These are phyloP conservation scores for Metschnikowia lochheadii DNA, from an alignment of 805 yeast species.

Conservation along the genomic window DNA sequence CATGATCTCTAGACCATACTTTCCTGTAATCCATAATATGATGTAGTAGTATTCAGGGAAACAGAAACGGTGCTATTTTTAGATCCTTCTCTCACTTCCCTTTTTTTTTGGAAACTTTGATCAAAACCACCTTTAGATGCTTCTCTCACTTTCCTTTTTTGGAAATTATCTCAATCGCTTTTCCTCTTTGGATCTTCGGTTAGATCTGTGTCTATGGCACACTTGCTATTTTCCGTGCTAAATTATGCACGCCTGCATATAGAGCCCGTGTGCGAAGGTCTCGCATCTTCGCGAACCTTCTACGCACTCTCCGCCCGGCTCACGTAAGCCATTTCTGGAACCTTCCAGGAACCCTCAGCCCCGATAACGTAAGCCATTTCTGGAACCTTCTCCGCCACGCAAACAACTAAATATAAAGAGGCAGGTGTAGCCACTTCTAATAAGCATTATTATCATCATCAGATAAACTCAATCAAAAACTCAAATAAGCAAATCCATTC, in stretches of 20 bases:
- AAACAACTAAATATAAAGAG: neutral
- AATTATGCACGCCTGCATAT: neutral
- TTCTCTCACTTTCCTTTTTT: too few species aligned
- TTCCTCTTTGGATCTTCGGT: too few species aligned
- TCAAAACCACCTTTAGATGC: too few species aligned
- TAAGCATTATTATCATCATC: neutral
- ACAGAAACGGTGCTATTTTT: too few species aligned
- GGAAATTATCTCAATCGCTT: too few species aligned
- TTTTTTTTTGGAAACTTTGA: too few species aligned
- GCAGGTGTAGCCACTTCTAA: neutral
- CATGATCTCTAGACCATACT: too few species aligned
- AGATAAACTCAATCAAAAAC: neutral
- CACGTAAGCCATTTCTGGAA: constrained; percentile 8
- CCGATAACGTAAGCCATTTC: constrained; percentile 4
- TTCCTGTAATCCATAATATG: too few species aligned
- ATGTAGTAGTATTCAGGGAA: too few species aligned
- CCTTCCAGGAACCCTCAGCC: constrained; percentile 5
- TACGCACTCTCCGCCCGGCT: neutral
- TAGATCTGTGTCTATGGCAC: too few species aligned
- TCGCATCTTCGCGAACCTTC: constrained; percentile 2
- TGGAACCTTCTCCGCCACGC: constrained; percentile 9
- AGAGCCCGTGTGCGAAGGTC: neutral
- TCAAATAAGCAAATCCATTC: neutral
- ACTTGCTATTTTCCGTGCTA: too few species aligned
- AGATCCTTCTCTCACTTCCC: too few species aligned